Percentiles rank a stretch among this genome's conserved stretches.
Conservation (phyloP, 1,284 basidiomycete genomes). For the Leccinum angustisporum region DNA sequence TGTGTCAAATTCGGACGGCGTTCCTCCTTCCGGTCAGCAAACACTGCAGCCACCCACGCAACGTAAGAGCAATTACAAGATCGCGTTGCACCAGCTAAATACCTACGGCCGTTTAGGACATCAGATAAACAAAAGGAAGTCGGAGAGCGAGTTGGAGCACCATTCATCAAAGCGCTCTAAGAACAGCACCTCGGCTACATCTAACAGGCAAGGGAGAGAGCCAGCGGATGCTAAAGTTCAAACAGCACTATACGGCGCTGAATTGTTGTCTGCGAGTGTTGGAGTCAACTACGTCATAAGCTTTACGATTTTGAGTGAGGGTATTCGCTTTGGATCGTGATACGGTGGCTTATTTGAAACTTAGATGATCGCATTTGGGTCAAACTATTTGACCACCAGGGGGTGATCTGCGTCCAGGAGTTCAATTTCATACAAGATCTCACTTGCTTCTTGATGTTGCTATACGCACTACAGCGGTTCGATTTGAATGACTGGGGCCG, state of each 20-base stretch:
- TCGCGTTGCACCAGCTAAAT: not conserved
- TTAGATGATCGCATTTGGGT: not conserved
- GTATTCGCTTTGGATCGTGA: not conserved
- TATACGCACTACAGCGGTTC: not conserved
- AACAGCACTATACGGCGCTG: not conserved
- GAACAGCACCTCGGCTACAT: not conserved
- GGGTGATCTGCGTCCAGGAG: not conserved
- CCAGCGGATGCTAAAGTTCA: not conserved
- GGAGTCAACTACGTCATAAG: not conserved
- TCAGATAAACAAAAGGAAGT: not conserved
- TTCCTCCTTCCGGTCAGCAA: not conserved
- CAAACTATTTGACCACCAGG: not conserved
- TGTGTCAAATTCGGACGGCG: no score
- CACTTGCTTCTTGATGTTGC: not conserved
- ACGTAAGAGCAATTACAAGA: not conserved
- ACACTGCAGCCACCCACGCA: not conserved
- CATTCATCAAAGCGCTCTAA: not conserved
- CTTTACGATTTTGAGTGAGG: not conserved
- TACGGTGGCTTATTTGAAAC: no score
- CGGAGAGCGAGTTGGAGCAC: not conserved
- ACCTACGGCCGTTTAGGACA: not conserved
- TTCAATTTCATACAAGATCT: conserved; percentile 1
- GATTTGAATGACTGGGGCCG: not conserved
- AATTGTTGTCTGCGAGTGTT: not conserved
- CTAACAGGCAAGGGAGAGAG: not conserved